phyloP scores from a whole-genome alignment of 140 eudicot genomes.

The Ambrosia hybrid region DNA sequence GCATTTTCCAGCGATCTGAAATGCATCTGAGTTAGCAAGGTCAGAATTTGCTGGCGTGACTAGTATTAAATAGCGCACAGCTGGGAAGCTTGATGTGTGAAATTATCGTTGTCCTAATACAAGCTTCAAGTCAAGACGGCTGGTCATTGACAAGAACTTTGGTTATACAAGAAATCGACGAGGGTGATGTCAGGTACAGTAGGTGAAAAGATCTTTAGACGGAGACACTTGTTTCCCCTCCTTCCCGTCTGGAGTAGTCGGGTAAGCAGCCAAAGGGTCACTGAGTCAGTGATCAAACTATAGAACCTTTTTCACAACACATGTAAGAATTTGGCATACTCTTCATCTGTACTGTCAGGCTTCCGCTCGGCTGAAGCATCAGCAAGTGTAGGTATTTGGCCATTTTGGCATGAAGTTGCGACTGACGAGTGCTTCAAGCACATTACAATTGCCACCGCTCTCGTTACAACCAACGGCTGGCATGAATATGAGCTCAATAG shows the following conservation, averaged over 20 bases:
- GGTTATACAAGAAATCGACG: slow-evolving; percentile 92
- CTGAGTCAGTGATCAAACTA: slow-evolving; percentile 13
- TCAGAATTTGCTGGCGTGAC: slow-evolving; percentile 97
- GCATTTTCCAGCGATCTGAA: slow-evolving; percentile 94
- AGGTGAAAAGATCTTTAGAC: slow-evolving; percentile 90
- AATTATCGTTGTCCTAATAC: slow-evolving; percentile 90
- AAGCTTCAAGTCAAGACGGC: slow-evolving; percentile 91
- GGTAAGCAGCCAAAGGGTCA: slow-evolving; percentile 18
- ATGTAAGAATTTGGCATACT: slow-evolving; percentile 90
- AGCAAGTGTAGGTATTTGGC: slow-evolving; percentile 78
- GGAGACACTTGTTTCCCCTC: slow-evolving; percentile 90
- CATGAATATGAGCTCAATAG: slow-evolving; percentile 62
- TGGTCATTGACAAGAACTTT: slow-evolving; percentile 99
- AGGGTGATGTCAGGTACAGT: slow-evolving; percentile 94
- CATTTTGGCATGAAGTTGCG: slow-evolving; percentile 94
- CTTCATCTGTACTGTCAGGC: slow-evolving; percentile 66
- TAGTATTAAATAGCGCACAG: slow-evolving; percentile 49
- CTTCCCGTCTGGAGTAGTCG: slow-evolving; percentile 69
- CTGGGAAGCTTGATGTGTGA: slow-evolving; percentile 78
- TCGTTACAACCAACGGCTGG: slow-evolving; percentile 97
- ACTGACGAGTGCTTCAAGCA: slow-evolving; percentile 90
- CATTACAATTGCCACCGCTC: slow-evolving; percentile 96
- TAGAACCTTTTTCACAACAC: slow-evolving; percentile 74
- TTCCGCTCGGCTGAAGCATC: slow-evolving; percentile 70
- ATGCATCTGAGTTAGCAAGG: slow-evolving; percentile 96